Evolutionary conservation across 257 asterid species (phyloP), one percentile per base, ranked within the genome.

Genomic region (Capsicum rhomboideum): DNA sequence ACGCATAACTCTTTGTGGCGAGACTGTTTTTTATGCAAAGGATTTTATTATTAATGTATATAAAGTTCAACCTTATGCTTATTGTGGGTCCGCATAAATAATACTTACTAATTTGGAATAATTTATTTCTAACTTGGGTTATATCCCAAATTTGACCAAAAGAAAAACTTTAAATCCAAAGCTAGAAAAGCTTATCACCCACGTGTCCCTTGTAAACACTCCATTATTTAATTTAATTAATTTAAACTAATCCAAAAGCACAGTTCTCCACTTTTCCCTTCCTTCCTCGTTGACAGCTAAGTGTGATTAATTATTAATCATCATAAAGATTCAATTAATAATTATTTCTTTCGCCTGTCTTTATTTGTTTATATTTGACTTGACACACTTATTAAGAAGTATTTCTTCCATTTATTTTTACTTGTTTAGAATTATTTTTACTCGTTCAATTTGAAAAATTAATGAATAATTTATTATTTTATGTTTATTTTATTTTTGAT

Each of bases 231-330:
- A 26, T 46, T 46, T 49, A 74, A 16, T 26, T 74, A 13, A 49
- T 74, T 46, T 13, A 75, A 49, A 49, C 26, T 75, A 75, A 75
- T 75, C 44, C 63, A 49, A 49, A 26, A 8, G 81, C 44, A 49
- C 81, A 75, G 61, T 23, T 46, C 52, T 54, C 71, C 42, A 37
- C 74, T 8, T 44, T 12, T 21, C 54, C 42, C 13, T 52, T 34
- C 61, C 58, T 78, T 46, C 74, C n/a, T 79, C 58, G 52, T 69
- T 23, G 88, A 83, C 86, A 85, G 90, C 87, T 80, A 66, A 66
- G 87, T 64, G 7, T 40, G 64, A 66, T 55, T 49, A 55, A 42
- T 74, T 46, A 74, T 64, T 66, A 54, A 63, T 80, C 56, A 37
- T 21, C 12, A 20, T 16, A 21, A 40, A 58, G 10, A n/a, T 37